Percentiles rank a stretch among this genome's conserved stretches.
phyloP scores from a whole-genome alignment of 2,329 filamentous ascomycete genomes.

The Penicillium concentricum region DNA sequence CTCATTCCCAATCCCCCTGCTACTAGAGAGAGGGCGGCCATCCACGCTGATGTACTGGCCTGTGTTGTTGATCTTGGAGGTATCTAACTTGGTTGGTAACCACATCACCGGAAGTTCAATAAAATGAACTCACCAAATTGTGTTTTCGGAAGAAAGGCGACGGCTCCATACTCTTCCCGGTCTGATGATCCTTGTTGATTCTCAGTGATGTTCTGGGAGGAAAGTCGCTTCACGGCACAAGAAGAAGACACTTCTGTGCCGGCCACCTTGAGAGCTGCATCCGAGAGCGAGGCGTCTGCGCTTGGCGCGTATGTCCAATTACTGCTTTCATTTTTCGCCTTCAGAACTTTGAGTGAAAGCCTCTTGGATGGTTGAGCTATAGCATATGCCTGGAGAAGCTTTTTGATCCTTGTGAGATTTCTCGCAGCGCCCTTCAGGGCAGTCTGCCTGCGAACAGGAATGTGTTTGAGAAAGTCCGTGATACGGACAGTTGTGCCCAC shows the following conservation, averaged over 20 bases:
- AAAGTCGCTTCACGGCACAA: slow-evolving; percentile 41
- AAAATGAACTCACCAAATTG: slow-evolving; percentile 34
- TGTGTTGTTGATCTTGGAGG: slow-evolving; percentile 33
- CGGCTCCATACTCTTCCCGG: slow-evolving; percentile 41
- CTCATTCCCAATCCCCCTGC: slow-evolving; percentile 54
- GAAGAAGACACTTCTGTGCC: slow-evolving; percentile 55
- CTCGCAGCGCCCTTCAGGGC: slow-evolving; percentile 53
- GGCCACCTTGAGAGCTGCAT: slow-evolving; percentile 57
- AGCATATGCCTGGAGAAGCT: slow-evolving; percentile 58
- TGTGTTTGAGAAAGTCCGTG: slow-evolving; percentile 54
- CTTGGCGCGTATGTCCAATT: slow-evolving; percentile 64
- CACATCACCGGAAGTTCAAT: background rate
- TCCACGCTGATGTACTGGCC: slow-evolving; percentile 58
- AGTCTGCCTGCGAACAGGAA: slow-evolving; percentile 61
- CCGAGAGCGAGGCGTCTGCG: slow-evolving; percentile 45
- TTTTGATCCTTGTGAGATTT: slow-evolving; percentile 52
- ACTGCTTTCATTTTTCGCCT: slow-evolving; percentile 59
- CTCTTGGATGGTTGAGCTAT: slow-evolving; percentile 57
- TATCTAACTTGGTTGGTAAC: slow-evolving; percentile 35
- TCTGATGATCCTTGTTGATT: background rate
- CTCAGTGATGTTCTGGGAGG: slow-evolving; percentile 21
- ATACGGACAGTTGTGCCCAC: slow-evolving; percentile 62
- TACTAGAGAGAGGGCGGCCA: slow-evolving; percentile 53
- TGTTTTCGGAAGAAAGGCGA: slow-evolving; percentile 51
- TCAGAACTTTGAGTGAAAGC: slow-evolving; percentile 55